Percentiles rank a stretch among this genome's conserved stretches.
These are phyloP conservation scores for Acacia crassicarpa DNA, from an alignment of 306 rosid genomes.

Conservation along the genomic window DNA sequence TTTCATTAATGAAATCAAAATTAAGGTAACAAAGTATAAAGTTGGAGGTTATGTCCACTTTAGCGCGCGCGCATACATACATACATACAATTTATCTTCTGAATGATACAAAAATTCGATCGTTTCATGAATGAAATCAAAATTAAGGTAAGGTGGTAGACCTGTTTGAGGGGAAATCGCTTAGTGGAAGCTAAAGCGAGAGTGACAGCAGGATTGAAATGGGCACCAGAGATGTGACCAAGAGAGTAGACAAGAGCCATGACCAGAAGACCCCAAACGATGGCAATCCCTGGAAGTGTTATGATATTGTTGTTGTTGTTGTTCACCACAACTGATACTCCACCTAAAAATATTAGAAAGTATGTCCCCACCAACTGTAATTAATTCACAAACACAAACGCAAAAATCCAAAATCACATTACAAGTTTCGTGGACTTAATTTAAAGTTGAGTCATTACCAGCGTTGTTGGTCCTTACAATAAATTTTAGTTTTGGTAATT, in stretches of 20 bases:
- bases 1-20: background rate
- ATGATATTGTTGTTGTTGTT: conserved; percentile 35
- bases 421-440: background rate
- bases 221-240: conserved; percentile 94
- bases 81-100: too few relatives aligned
- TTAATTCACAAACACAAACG: background rate
- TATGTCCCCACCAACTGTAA: conserved; percentile 66
- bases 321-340: conserved; percentile 73
- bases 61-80: too few relatives aligned
- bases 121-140: background rate
- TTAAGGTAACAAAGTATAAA: background rate
- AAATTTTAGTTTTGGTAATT: too few relatives aligned
- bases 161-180: conserved; percentile 72
- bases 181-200: conserved; percentile 66
- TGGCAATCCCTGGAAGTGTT: conserved; percentile 65
- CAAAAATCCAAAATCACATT: background rate
- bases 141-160: conserved; percentile 16
- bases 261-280: conserved; percentile 73
- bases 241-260: conserved; percentile 67
- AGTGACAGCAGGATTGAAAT: conserved; percentile 91
- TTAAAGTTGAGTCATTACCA: background rate
- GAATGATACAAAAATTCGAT: too few relatives aligned
- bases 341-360: conserved; percentile 77
- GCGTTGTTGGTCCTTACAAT: too few relatives aligned
- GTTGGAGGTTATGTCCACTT: too few relatives aligned